Conservation (phyloP, 495 filamentous ascomycete genomes). For the Aspergillus funiculosus region DNA sequence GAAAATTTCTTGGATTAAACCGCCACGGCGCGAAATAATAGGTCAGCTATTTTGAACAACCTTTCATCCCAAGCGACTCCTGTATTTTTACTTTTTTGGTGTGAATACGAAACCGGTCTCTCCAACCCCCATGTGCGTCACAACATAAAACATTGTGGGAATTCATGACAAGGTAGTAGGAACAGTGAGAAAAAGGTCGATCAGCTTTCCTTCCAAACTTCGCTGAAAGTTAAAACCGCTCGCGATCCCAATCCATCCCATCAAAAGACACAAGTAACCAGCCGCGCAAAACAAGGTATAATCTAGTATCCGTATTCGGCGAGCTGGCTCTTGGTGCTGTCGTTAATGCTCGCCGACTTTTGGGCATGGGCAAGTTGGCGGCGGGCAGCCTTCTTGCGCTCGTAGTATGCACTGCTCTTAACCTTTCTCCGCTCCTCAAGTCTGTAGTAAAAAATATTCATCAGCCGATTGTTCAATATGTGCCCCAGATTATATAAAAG, state of each 20-base stretch:
- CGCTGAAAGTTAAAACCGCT: slow-evolving; percentile 43
- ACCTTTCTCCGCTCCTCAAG: slow-evolving; percentile 99
- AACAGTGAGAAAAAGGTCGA: slow-evolving; percentile 37
- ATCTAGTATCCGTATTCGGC: slow-evolving; percentile 67
- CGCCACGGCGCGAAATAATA: slow-evolving; percentile 45
- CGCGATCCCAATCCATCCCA: slow-evolving; percentile 42
- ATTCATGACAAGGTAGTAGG: slow-evolving; percentile 28
- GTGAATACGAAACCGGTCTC: slow-evolving; percentile 28
- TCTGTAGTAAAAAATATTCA: slow-evolving; percentile 49
- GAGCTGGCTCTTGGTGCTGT: slow-evolving; percentile 62
- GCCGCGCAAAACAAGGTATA: slow-evolving; percentile 40
- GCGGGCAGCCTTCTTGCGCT: slow-evolving; percentile 93
- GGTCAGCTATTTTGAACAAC: slow-evolving; percentile 45
- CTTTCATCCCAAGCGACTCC: slow-evolving; percentile 44
- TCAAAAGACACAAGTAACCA: slow-evolving; percentile 45
- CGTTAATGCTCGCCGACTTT: slow-evolving; percentile 84
- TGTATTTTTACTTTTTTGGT: slow-evolving; percentile 22
- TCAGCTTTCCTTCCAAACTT: slow-evolving; percentile 40
- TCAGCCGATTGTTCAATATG: slow-evolving; percentile 2
- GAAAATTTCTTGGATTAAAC: slow-evolving; percentile 45
- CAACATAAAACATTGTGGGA: slow-evolving; percentile 26
- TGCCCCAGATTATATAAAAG: not conserved
- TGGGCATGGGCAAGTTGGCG: slow-evolving; percentile 85
- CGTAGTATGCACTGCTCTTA: slow-evolving; percentile 98
- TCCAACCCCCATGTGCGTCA: slow-evolving; percentile 34